Evolutionary conservation across 176 grass and related monocot species (phyloP).

Genomic region (Poa annua): DNA sequence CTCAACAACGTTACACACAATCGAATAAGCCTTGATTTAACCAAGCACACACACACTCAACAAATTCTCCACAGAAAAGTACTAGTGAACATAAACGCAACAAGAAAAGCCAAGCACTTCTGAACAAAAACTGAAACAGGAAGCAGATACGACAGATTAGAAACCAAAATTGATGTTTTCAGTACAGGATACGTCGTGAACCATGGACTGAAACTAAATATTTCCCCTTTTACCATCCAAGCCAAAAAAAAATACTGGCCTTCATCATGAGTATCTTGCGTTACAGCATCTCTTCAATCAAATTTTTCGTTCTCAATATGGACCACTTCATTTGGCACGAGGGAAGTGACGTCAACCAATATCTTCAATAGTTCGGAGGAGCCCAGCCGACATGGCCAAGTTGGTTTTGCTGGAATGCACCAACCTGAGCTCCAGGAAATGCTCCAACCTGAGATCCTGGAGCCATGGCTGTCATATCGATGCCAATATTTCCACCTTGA

Average conservation of each 20-base stretch:
- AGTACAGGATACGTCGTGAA: neutral
- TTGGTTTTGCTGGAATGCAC: slow-evolving; percentile 65
- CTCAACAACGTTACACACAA: neutral
- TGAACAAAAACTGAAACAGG: neutral
- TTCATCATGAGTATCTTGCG: slow-evolving; percentile 28
- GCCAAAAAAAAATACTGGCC: slow-evolving; percentile 2
- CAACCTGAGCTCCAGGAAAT: slow-evolving; percentile 58
- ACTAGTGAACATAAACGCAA: neutral
- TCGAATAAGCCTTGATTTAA: neutral
- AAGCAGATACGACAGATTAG: neutral
- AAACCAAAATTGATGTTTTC: slow-evolving; percentile 7
- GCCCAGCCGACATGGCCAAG: slow-evolving; percentile 59
- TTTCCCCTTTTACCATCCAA: slow-evolving; percentile 23
- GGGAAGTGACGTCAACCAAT: slow-evolving; percentile 12
- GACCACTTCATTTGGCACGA: slow-evolving; percentile 19
- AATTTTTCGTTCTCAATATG: neutral
- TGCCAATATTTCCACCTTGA: slow-evolving; percentile 49
- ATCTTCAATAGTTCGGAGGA: slow-evolving; percentile 48
- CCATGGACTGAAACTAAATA: slow-evolving; percentile 25
- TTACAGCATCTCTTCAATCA: slow-evolving; percentile 31
- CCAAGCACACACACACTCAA: neutral
- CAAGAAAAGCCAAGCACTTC: neutral
- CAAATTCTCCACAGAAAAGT: neutral
- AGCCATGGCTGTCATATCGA: slow-evolving; percentile 53
- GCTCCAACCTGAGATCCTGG: slow-evolving; percentile 64